Percentiles rank a stretch among this genome's conserved stretches.
Conservation (phyloP, 345 rosid species). For the Theobroma cacao region DNA sequence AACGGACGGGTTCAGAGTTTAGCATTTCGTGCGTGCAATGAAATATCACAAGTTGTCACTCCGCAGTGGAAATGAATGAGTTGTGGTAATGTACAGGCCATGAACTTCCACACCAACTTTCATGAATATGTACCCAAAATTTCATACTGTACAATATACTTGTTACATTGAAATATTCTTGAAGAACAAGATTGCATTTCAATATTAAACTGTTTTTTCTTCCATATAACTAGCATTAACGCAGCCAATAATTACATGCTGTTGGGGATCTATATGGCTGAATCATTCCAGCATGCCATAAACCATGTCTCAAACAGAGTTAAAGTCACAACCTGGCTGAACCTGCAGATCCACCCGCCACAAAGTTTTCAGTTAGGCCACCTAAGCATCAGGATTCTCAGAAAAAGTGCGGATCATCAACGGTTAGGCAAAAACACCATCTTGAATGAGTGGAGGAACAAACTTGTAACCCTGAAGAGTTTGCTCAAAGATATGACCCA, state of each 20-base stretch:
- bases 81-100: no score
- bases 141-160: background rate
- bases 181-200: background rate
- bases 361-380: background rate
- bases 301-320: background rate
- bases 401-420: background rate
- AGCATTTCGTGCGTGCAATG: no score
- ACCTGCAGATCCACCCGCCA: background rate
- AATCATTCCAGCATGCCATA: background rate
- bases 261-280: background rate
- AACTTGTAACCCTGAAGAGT: constrained; percentile 64
- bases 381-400: background rate
- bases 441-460: constrained; percentile 59
- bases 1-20: no score
- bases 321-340: background rate
- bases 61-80: no score
- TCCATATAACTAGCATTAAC: no score
- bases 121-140: background rate
- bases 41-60: no score
- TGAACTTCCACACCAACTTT: no score
- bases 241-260: no score
- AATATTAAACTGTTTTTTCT: no score
- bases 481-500: constrained; percentile 90
- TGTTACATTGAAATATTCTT: background rate
- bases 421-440: background rate